These are phyloP conservation scores for Dichotomopilus funicola DNA, from an alignment of 2,329 filamentous ascomycete genomes.

Conservation along the genomic window DNA sequence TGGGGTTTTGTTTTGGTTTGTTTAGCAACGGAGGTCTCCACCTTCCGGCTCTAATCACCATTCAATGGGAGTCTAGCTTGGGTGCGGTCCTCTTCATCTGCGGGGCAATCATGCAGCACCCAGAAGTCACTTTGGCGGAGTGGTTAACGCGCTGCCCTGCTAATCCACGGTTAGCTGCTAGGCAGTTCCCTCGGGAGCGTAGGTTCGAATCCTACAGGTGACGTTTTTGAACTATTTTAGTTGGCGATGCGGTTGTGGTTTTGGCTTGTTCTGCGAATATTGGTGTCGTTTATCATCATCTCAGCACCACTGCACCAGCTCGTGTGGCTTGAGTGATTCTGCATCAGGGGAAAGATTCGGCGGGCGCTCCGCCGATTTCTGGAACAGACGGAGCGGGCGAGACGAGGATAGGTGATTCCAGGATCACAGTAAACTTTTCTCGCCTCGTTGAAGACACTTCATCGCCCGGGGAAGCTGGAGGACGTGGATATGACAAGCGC, in stretches of 20 bases:
- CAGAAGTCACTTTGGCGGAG: slow-evolving; percentile 20
- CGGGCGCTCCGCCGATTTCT: no score
- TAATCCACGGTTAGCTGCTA: slow-evolving; percentile 12
- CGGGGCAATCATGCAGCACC: neutral
- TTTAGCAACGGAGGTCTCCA: no score
- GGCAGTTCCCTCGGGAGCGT: slow-evolving; percentile 21
- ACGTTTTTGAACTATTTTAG: slow-evolving; percentile 9
- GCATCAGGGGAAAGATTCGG: no score
- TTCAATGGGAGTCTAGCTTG: neutral
- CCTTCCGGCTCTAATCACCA: neutral
- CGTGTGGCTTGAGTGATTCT: no score
- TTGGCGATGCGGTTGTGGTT: neutral
- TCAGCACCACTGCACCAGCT: neutral
- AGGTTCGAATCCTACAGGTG: slow-evolving; percentile 23
- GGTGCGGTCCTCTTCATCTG: neutral
- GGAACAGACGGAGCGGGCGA: no score
- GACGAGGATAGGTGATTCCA: no score
- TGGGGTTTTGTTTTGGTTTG: no score
- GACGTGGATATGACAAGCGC: no score
- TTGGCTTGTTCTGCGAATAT: neutral
- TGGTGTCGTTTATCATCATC: neutral
- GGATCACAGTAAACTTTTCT: no score
- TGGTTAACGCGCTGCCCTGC: slow-evolving; percentile 23
- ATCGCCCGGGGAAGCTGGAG: no score
- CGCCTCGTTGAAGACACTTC: no score